Base-by-base conservation (phyloP, 2,329 filamentous ascomycete genomes). In the Diaporthe humulicola region DNA sequence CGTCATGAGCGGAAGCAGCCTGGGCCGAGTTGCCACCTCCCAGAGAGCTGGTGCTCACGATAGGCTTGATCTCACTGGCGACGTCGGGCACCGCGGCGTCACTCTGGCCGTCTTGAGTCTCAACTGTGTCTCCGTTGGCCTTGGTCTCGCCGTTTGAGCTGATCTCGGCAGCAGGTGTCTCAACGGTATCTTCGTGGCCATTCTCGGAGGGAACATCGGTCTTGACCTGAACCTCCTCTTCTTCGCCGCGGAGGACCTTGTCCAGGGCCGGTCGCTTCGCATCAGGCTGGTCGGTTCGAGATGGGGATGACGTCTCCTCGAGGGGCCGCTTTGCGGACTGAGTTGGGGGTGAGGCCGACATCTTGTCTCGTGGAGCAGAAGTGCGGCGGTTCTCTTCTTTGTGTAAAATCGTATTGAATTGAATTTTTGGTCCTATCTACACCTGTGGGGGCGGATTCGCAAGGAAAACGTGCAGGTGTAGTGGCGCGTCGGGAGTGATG, bases 221-320 rank as follows among this genome's bases (percentile, higher is more conserved):
- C 71, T 86, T 88, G 73, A 89, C 87, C 75, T 90, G 87, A 73
- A 90, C 88, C 45, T 90, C 92, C 76, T 90, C 88, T 73, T 91
- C 88, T 36, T 90, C 92, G 73, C 91, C 92, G 84, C 94, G 95
- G 79, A 94, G 89, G 79, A 95, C 89, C 88, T 98, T 99, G 86
- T 98, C 96, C 77, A 99, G 91, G 52, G 97, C 97, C 66, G 95
- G 97, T 79, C 97, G 94, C 88, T 99, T 99, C 77, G 97, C 97
- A 80, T 99, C 97, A 71, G 97, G 97, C 83, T 98, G 96, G 81
- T 98, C 97, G 52, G 94, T 93, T 77, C 94, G 94, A 42, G 95
- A 98, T 48, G 97, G 97, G 14, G 97, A 99, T 25, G 97, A 98
- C 15, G 96, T 94, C 83, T 98, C 97, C 88, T 99, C 97, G 78